phyloP scores from a whole-genome alignment of 805 yeast species.

The Candida verbasci region DNA sequence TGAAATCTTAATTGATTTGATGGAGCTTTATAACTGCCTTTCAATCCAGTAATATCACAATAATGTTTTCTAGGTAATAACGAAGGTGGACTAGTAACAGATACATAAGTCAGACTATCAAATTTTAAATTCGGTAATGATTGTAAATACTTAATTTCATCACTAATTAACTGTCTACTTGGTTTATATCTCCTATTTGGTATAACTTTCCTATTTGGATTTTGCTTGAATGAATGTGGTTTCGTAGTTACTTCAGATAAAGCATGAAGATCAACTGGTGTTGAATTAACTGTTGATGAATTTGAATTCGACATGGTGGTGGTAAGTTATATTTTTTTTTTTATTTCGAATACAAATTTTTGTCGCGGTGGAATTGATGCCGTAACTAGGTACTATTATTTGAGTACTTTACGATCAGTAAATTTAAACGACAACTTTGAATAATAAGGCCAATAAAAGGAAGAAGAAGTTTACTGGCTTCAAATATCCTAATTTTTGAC shows the following conservation, averaged over 20 bases:
- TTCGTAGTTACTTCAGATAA: conserved; percentile 25
- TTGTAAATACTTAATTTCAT: conserved; percentile 67
- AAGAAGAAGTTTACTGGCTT: too few species aligned
- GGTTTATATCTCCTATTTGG: conserved; percentile 68
- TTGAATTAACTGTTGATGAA: too few species aligned
- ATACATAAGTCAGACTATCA: conserved; percentile 62
- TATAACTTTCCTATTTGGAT: conserved; percentile 36
- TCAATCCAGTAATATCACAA: conserved; percentile 91
- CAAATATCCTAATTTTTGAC: too few species aligned
- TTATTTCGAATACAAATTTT: too few species aligned
- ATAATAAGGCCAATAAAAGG: too few species aligned
- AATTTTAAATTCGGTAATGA: conserved; percentile 34
- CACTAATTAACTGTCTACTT: conserved; percentile 64
- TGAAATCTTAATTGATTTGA: conserved; percentile 72
- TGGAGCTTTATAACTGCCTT: conserved; percentile 71
- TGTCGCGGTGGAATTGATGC: too few species aligned
- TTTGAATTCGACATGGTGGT: neutral
- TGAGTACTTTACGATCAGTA: too few species aligned
- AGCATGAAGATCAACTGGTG: conserved; percentile 8
- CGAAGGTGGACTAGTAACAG: conserved; percentile 83
- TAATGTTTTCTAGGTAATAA: conserved; percentile 74
- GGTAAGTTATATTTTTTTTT: too few species aligned
- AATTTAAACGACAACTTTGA: too few species aligned
- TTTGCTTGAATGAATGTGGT: conserved; percentile 55
- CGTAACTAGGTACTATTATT: too few species aligned